These are phyloP conservation scores for Chaetomium tenue DNA, from an alignment of 495 filamentous ascomycete species.

Conservation along the genomic window DNA sequence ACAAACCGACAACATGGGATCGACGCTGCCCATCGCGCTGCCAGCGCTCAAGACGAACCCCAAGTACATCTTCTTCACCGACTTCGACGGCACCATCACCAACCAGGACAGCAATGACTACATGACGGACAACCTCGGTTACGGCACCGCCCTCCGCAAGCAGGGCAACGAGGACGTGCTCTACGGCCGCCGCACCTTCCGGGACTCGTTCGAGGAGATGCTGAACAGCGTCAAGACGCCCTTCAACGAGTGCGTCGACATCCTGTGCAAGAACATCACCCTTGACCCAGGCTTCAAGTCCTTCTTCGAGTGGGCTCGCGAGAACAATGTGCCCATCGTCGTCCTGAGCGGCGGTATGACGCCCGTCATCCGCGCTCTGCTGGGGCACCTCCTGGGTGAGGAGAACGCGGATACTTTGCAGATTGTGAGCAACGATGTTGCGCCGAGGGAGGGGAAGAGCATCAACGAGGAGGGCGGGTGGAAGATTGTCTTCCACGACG, in stretches of 20 bases:
- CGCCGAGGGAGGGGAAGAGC: conserved; percentile 58
- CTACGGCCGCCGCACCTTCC: conserved; percentile 63
- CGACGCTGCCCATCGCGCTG: conserved; percentile 31
- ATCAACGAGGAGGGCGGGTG: conserved; percentile 78
- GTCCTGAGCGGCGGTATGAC: conserved; percentile 88
- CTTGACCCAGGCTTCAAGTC: conserved; percentile 81
- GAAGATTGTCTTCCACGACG: conserved; percentile 84
- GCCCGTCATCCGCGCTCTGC: conserved; percentile 81
- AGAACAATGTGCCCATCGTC: conserved; percentile 85
- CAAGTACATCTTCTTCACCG: conserved; percentile 93
- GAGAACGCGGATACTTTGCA: conserved; percentile 68
- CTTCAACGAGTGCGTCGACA: conserved; percentile 73
- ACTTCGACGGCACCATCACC: conserved; percentile 96
- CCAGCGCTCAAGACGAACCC: conserved; percentile 63
- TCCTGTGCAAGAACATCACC: conserved; percentile 75
- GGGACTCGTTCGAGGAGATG: conserved; percentile 85
- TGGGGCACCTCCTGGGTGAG: conserved; percentile 73
- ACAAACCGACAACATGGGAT: conserved; percentile 31
- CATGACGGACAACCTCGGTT: conserved; percentile 91
- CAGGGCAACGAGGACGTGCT: conserved; percentile 71
- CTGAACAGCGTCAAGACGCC: conserved; percentile 75
- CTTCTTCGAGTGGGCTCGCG: conserved; percentile 77
- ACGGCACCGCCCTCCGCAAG: conserved; percentile 62
- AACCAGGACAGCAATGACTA: conserved; percentile 90
- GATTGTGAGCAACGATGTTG: conserved; percentile 82